Base-by-base conservation (phyloP, 1,284 basidiomycete species). In the Neotropicomus parvogracilis region DNA sequence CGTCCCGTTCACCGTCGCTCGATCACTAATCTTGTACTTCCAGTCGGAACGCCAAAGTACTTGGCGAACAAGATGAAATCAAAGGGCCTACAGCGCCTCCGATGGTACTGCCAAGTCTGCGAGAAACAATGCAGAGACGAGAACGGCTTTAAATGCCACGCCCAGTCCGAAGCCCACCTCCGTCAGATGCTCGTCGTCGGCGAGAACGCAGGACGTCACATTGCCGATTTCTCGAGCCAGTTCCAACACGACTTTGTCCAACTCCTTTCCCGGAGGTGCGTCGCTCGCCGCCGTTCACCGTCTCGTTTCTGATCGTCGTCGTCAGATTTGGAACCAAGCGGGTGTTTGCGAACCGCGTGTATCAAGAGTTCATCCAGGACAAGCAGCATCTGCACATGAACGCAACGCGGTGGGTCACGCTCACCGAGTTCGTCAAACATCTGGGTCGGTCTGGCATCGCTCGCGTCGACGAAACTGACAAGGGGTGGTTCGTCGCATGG, bases 351-450 rank as follows among this genome's bases (percentile, higher is more conserved):
- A 99, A 99, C 66, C 85, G 84, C 43, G 95, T 99, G 14, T 99
- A 99, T 65, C 95, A 99, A 70, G 97, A 99, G 68, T 95, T 91
- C 71, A 99, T 99, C 58, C 81, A 91, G 52, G 95, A 98, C 71
- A 95, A 95, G 69, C 70, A 79, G 44, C 97, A 99, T 68, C 75
- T 95, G 20, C 97, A 99, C 73, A 99, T 99, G 97, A 99, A 99
- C 70, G 77, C 95, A 6, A 99, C 97, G 10, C 83, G 91, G 52
- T 99, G 97, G 95, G 91, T 97, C 20, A 97, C 95, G 10, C 78
- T 99, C 52, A 90, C 90, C 11, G 95, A 97, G 62, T 99, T 99
- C 60, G 77, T 84, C 60, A 94, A 95, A 69, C 83, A 95, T 60
- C 78, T 99, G 26, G 95, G 97, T 3, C 79, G 93, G 38, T 77